Base-by-base conservation (phyloP, 345 rosid genomes). In the Aegle marmelos region DNA sequence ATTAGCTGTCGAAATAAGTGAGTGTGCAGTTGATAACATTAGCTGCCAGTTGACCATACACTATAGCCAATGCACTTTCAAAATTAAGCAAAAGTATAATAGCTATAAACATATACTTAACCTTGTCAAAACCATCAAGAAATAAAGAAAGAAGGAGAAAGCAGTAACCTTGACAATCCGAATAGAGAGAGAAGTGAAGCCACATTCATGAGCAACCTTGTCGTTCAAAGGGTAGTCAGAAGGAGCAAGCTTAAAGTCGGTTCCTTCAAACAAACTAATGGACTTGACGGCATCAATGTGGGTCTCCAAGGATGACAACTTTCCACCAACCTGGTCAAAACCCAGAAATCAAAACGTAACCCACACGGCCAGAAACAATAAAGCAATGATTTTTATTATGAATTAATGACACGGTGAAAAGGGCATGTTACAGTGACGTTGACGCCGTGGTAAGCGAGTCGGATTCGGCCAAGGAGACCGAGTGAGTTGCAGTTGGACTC, bases 171-270 rank as follows among this genome's bases (percentile, higher is more conserved):
- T 86, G 27, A 95, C 98, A 74, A 92, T 72, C 27, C 96, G 94
- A 83, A 93, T 85, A 31, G 98, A 93, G 53, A 95, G 91, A 33
- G 98, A 90, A 76, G 98, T 86, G 85, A 96, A 96, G 36, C 98
- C 98, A 60, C 95, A 93, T 77, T 94, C 97, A 54, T 79, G 84
- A 67, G 97, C 90, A 68, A 94, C 99, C 83, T 83, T 84, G 70
- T 92, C 93, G 37, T 88, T 76, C 79, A 86, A 76, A 22, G 98
- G 99, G 48, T 81, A 86, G 68, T 85, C 77, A 33, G 88, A 91
- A 79, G 98, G 73, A 3, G 97, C 99, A 28, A 96, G 93, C 88
- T 96, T 94, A 85, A 96, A 96, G 82, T 96, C 99, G 4, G 98
- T 94, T 22, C 98, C 98, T 77, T 87, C 81, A 71, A 96, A 93